Base-by-base conservation (phyloP, 2,329 filamentous ascomycete species). In the Xylaria sp. region DNA sequence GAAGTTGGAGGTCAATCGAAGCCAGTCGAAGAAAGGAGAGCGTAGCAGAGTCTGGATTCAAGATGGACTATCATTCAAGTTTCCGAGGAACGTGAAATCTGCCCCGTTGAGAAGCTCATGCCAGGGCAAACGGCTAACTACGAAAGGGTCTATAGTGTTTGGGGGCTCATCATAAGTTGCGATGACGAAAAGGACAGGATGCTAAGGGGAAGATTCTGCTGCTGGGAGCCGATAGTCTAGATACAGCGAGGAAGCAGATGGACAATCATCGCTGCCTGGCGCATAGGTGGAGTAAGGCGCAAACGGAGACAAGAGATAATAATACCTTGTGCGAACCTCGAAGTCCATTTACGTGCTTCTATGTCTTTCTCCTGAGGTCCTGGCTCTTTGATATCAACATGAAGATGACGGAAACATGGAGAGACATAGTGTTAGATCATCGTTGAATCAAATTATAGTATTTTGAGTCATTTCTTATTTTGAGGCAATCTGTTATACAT, bases 231-330 rank as follows among this genome's bases (percentile, higher is more conserved):
- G 17, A 36, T 9, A 10, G 20, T 47, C 36, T 2, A 13, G 38
- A 22, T 33, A 20, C 5, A 13, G 11, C 6, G 42, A 57, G 17
- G 31, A 29, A 13, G 31, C 29, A n/a, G 61, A 22, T n/a, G 38
- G 20, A 2, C 42, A 50, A 13, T 3, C 17, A 15, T n/a, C 20
- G n/a, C 17, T 49, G n/a, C 20, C 31, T 2, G 55, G 31, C 1
- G 5, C 47, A 54, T 59, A 47, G 62, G 25, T 60, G 36, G 54
- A 57, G 29, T 65, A 42, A 29, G 29, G 10, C 15, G n/a, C 49
- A 47, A 54, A 59, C 29, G 17, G 29, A 59, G 55, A 60, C 22
- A 17, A 31, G n/a, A 47, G 9, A 47, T 27, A 54, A 47, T 27
- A 54, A 10, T 11, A 15, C 38, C n/a, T 22, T 33, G 20, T 15